phyloP scores from a whole-genome alignment of 805 yeast genomes.

The Suhomyces pyralidae region DNA sequence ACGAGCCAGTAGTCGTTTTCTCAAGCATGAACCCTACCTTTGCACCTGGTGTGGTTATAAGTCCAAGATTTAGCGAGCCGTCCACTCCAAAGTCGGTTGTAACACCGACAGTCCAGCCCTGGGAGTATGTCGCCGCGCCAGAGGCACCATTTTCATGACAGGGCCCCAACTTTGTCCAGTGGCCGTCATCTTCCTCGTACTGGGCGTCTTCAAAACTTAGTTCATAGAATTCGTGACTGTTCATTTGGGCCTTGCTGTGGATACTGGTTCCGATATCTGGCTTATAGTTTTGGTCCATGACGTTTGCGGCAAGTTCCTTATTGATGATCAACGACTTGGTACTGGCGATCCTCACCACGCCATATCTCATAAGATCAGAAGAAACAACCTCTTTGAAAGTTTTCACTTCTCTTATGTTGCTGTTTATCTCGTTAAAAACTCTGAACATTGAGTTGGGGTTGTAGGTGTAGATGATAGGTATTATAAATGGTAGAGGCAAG shows the following conservation, averaged over 20 bases:
- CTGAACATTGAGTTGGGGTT: conserved; percentile 34
- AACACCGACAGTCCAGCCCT: conserved; percentile 5
- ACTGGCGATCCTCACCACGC: conserved; percentile 8
- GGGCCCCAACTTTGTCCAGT: conserved; percentile 9
- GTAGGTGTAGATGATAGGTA: background rate
- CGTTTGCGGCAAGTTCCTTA: conserved; percentile 1
- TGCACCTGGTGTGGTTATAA: background rate
- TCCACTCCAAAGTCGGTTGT: background rate
- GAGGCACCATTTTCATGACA: conserved; percentile 4
- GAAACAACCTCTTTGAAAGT: conserved; percentile 15
- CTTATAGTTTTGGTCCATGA: background rate
- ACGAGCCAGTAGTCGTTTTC: conserved; percentile 1
- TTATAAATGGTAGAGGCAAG: background rate
- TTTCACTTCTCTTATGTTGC: background rate
- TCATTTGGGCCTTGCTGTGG: background rate
- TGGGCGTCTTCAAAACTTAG: background rate
- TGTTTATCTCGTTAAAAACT: conserved; percentile 52
- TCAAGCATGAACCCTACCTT: background rate
- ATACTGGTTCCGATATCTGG: background rate
- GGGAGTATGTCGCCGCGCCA: conserved; percentile 3
- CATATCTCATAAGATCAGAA: conserved; percentile 42
- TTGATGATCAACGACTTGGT: conserved; percentile 5
- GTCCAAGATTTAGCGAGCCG: background rate
- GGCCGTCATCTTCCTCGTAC: background rate
- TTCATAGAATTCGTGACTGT: background rate